Evolutionary conservation across 2,329 filamentous ascomycete genomes (phyloP), one percentile per base, ranked within the genome.

Genomic region (Trichoderma asperellum): DNA sequence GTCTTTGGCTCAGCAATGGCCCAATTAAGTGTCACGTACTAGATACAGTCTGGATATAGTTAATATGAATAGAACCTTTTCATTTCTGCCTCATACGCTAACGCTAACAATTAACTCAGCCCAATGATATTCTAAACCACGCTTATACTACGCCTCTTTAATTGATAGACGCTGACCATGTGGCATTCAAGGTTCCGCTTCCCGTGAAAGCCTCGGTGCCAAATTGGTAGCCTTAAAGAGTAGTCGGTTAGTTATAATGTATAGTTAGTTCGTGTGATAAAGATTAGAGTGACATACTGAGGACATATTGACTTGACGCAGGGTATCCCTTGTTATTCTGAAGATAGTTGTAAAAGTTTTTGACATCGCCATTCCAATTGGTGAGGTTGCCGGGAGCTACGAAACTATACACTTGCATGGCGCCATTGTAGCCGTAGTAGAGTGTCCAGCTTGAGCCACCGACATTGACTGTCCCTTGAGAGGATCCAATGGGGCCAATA

Each of bases 121-220:
- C 8, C 24, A 56, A 43, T 43, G 43, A 5, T 21, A 47, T 43
- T 40, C n/a, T 14, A 32, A 43, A 47, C 6, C 5, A 24, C 12
- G 18, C 12, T 32, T 18, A 7, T 27, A 5, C 1, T 18, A 35
- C 1, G 10, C 1, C 4, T 8, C 14, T 3, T 27, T 57, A 65
- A 16, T 66, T 66, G 8, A 66, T 58, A 34, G 62, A 21, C 2
- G 62, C 62, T 2, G 52, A 37, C 64, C 64, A 67, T 5, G 53
- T 49, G 11, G 32, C 27, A 35, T n/a, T 67, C 18, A 67, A 35
- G 5, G 64, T 59, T 21, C 55, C 55, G 18, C 55, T 67, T 29
- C 64, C 64, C 2, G 64, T 67, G 27, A 67, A 67, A 1, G 64
- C 27, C 40, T 67, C 64, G 8, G 53, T 67, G 10, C 64, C 64